Base-by-base conservation (phyloP, 169 alveolate genomes). In the Plasmodium malariae region DNA sequence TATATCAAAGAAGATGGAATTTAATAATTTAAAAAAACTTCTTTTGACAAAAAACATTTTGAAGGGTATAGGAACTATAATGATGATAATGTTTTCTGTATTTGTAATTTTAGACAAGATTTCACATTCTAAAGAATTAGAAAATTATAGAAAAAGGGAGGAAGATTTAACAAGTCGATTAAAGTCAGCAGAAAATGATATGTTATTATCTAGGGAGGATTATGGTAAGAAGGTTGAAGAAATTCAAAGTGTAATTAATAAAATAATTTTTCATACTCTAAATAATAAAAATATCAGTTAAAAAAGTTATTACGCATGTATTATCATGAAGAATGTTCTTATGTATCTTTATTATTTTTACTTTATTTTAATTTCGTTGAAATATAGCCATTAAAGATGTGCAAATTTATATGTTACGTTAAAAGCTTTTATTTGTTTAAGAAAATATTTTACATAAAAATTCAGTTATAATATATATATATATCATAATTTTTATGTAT, bases 301-400 rank as follows among this genome's bases (percentile, higher is more conserved):
- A 60, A n/a, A n/a, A 14, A 30, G 48, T 60, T 26, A 9, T 60
- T 60, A 4, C 12, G 1, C 6, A 60, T n/a, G n/a, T n/a, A 60
- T 55, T 14, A 60, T 32, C 71, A 60, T 24, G 71, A 60, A 60
- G 71, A 60, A 60, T 60, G 37, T 60, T 60, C 71, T 60, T 45
- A 60, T 3, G 71, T 30, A 24, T 28, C 28, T 60, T 60, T 60
- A 24, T 60, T 60, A 24, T 48, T 48, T 48, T 48, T 48, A 14
- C 17, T 48, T 48, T 48, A 14, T 48, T 0, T n/a, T n/a, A n/a
- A n/a, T n/a, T n/a, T n/a, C n/a, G n/a, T n/a, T n/a, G n/a, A n/a
- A n/a, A n/a, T n/a, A n/a, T n/a, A n/a, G n/a, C n/a, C n/a, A n/a
- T n/a, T n/a, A n/a, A n/a, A n/a, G n/a, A n/a, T n/a, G n/a, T n/a